These are phyloP conservation scores for Protomyces macrosporus DNA, from an alignment of 1,139 yeast genomes.

Conservation along the genomic window DNA sequence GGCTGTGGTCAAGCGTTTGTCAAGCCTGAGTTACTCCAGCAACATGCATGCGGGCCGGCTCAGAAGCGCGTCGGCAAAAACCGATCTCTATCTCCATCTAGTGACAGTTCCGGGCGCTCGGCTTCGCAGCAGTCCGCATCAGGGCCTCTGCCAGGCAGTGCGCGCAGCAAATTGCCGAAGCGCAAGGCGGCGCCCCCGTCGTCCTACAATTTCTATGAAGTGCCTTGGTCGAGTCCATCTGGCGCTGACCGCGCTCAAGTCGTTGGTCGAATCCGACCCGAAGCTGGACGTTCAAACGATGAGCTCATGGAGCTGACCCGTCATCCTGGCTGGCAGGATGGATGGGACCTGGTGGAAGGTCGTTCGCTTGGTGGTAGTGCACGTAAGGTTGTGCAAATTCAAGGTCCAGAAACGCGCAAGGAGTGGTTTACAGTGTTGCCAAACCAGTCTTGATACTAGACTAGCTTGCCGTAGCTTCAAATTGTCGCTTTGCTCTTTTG, in stretches of 20 bases:
- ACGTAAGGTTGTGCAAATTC: neutral
- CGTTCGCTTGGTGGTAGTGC: slow-evolving; percentile 15
- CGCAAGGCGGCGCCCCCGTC: neutral
- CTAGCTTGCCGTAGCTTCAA: neutral
- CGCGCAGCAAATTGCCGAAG: neutral
- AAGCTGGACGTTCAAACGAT: slow-evolving; percentile 35
- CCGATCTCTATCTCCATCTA: no score
- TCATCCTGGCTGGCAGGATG: slow-evolving; percentile 57
- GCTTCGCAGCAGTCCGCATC: no score
- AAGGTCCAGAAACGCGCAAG: neutral
- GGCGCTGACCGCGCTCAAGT: neutral
- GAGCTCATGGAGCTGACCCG: slow-evolving; percentile 66
- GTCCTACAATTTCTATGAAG: neutral
- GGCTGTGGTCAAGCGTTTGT: no score
- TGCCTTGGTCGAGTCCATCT: neutral
- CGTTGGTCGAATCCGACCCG: neutral
- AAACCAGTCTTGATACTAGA: neutral
- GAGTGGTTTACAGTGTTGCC: neutral
- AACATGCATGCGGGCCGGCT: no score
- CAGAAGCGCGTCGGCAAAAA: no score
- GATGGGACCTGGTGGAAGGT: slow-evolving; percentile 85
- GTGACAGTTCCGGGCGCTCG: no score
- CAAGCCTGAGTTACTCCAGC: no score
- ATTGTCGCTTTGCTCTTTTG: neutral
- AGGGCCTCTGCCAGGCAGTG: no score